These are phyloP conservation scores for Casuarina cunninghamiana DNA, from an alignment of 306 rosid genomes.

Conservation along the genomic window DNA sequence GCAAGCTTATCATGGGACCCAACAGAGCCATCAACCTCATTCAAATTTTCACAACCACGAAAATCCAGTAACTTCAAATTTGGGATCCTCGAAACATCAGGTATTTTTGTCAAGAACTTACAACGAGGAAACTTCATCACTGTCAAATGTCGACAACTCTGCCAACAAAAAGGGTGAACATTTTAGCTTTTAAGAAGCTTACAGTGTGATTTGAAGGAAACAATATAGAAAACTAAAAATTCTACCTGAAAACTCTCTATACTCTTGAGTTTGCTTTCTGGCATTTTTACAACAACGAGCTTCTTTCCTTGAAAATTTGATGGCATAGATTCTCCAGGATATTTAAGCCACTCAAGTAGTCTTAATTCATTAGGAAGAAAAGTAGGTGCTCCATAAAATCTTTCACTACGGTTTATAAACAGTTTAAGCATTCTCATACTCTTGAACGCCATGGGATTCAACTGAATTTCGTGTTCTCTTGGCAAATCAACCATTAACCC, in stretches of 20 bases:
- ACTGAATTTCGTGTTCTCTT: not conserved
- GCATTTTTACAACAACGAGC: slow-evolving; percentile 32
- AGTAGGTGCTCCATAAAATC: slow-evolving; percentile 16
- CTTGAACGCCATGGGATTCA: slow-evolving; percentile 24
- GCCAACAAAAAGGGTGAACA: not conserved
- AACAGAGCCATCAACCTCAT: slow-evolving; percentile 30
- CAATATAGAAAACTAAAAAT: not conserved
- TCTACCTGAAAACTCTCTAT: slow-evolving; percentile 23
- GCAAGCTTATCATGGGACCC: slow-evolving; percentile 30
- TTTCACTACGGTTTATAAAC: slow-evolving; percentile 25
- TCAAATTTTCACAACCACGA: slow-evolving; percentile 11
- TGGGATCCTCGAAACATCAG: slow-evolving; percentile 27
- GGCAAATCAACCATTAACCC: slow-evolving; percentile 28
- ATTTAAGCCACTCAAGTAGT: slow-evolving; percentile 36
- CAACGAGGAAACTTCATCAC: not conserved
- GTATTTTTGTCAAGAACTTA: slow-evolving; percentile 18
- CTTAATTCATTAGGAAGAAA: slow-evolving; percentile 39
- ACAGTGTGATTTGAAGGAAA: not conserved
- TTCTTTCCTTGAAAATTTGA: slow-evolving; percentile 28
- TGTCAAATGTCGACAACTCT: slow-evolving; percentile 26
- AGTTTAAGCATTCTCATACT: slow-evolving; percentile 32
- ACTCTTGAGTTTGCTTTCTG: slow-evolving; percentile 18
- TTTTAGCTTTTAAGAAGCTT: not conserved
- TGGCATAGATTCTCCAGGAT: slow-evolving; percentile 31
- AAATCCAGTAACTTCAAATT: slow-evolving; percentile 17